These are phyloP conservation scores for Helminthosporium solani DNA, from an alignment of 2,329 filamentous ascomycete species.

Conservation along the genomic window DNA sequence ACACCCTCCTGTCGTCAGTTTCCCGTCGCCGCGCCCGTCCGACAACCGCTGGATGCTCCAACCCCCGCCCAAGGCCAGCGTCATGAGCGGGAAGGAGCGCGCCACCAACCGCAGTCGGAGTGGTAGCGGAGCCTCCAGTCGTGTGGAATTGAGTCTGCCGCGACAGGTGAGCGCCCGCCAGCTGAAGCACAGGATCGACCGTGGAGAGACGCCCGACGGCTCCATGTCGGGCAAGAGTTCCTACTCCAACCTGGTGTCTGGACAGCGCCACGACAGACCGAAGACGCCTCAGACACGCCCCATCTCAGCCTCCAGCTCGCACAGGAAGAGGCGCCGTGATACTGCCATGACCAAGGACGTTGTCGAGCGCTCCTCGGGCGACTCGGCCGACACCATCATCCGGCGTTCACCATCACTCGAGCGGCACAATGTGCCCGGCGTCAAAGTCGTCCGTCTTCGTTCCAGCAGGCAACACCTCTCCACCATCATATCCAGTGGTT, in stretches of 20 bases:
- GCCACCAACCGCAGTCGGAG: conserved; percentile 62
- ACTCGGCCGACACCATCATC: conserved; percentile 25
- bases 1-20: conserved; percentile 80
- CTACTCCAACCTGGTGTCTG: conserved; percentile 25
- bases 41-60: conserved; percentile 90
- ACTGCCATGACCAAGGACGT: conserved; percentile 27
- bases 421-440: conserved; percentile 13
- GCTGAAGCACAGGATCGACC: conserved; percentile 37
- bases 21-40: conserved; percentile 65
- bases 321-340: conserved; percentile 30
- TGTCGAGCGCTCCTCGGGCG: conserved; percentile 24
- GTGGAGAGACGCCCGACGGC: conserved; percentile 38
- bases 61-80: conserved; percentile 81
- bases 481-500: conserved; percentile 37
- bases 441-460: conserved; percentile 27
- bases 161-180: conserved; percentile 43
- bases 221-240: conserved; percentile 41
- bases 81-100: conserved; percentile 85
- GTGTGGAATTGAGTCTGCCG: conserved; percentile 39
- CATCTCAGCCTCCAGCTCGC: conserved; percentile 32
- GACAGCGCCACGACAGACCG: conserved; percentile 34
- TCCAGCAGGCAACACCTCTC: conserved; percentile 35
- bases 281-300: conserved; percentile 30
- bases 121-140: conserved; percentile 45
- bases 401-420: conserved; percentile 16